Evolutionary conservation across 208 protist species (phyloP).

Genomic region (Trypanosoma brucei): DNA sequence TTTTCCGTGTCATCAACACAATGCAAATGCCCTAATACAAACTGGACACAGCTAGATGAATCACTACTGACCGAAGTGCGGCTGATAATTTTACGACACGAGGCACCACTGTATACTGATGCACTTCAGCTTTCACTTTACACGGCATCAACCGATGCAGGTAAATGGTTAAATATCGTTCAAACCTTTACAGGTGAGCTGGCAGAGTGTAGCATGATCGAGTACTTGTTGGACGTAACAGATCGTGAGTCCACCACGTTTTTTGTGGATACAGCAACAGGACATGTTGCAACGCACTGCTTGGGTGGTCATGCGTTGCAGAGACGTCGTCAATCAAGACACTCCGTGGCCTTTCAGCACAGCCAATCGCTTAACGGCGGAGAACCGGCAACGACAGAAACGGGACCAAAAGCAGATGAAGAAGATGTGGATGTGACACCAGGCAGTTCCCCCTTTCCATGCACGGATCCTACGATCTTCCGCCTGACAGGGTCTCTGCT

Average conservation of each 20-base stretch:
- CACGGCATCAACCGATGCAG: slow-evolving; percentile 35
- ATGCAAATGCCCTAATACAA: neutral
- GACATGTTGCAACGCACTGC: slow-evolving; percentile 65
- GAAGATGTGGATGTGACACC: slow-evolving; percentile 8
- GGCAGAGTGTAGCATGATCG: slow-evolving; percentile 76
- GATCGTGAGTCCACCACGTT: slow-evolving; percentile 52
- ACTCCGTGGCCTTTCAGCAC: neutral
- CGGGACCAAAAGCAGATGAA: neutral
- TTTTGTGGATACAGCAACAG: slow-evolving; percentile 62
- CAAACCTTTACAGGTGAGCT: slow-evolving; percentile 63
- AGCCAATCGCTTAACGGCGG: too few species aligned
- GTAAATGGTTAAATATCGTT: slow-evolving; percentile 51
- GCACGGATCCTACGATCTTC: slow-evolving; percentile 61
- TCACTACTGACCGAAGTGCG: slow-evolving; percentile 18
- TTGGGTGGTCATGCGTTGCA: slow-evolving; percentile 66
- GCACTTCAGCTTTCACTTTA: slow-evolving; percentile 46
- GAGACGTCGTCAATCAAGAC: neutral
- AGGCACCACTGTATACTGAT: slow-evolving; percentile 37
- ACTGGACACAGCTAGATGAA: neutral
- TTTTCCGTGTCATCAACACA: slow-evolving; percentile 2
- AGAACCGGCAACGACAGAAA: too few species aligned
- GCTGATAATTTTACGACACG: slow-evolving; percentile 33
- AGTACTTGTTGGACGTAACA: slow-evolving; percentile 69
- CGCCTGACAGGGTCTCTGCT: slow-evolving; percentile 60
- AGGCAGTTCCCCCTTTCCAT: slow-evolving; percentile 47